Conservation (phyloP, 1,139 yeast species). For the Hanseniaspora uvarum region DNA sequence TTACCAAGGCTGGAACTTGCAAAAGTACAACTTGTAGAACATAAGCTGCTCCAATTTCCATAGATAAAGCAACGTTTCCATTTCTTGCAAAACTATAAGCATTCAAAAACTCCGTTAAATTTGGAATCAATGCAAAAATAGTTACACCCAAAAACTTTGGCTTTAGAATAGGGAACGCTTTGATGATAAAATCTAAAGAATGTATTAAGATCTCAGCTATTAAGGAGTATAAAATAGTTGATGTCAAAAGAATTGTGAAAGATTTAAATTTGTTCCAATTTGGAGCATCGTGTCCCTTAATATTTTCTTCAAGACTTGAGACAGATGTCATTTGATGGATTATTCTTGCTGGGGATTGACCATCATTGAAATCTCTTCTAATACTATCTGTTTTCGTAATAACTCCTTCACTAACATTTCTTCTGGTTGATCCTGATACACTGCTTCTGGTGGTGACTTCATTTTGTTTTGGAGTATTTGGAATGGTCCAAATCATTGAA, state of each 20-base stretch:
- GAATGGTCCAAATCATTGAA: conserved; percentile 85
- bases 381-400: background rate
- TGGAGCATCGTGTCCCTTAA: conserved; percentile 81
- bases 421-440: conserved; percentile 8
- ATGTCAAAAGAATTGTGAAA: conserved; percentile 68
- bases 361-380: background rate
- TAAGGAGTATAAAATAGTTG: conserved; percentile 78
- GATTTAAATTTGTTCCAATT: conserved; percentile 90
- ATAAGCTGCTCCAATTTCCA: conserved; percentile 98
- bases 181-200: conserved; percentile 81
- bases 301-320: conserved; percentile 13
- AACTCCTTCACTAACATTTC: background rate
- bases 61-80: conserved; percentile 88
- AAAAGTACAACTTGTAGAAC: conserved; percentile 92
- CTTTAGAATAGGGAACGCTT: conserved; percentile 56
- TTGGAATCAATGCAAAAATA: conserved; percentile 90
- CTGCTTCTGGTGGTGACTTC: conserved; percentile 2
- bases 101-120: conserved; percentile 90
- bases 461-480: conserved; percentile 32
- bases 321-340: conserved; percentile 9
- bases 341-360: conserved; percentile 2
- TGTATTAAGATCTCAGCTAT: conserved; percentile 93
- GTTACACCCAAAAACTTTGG: conserved; percentile 90
- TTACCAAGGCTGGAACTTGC: conserved; percentile 83
- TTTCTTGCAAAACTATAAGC: conserved; percentile 94